Base-by-base conservation (phyloP, 2,329 filamentous ascomycete species). In the Cadophora gregata region DNA sequence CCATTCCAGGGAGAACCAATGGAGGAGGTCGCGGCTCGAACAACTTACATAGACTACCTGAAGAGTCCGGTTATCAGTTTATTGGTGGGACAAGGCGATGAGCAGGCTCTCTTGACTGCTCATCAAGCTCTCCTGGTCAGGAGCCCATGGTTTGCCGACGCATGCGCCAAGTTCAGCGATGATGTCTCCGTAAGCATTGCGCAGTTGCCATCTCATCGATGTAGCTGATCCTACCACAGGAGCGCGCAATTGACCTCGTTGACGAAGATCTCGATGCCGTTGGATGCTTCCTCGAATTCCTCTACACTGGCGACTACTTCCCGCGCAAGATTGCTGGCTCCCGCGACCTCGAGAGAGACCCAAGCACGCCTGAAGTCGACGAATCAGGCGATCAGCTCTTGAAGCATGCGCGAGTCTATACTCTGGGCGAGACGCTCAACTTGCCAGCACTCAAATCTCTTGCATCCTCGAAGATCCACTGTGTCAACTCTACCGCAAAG, bases 271-370 rank as follows among this genome's bases (percentile, higher is more conserved):
- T 92, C 55, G 89, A 93, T 70, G 89, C 92, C 25, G 88, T 93
- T 64, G 89, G 90, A 68, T 93, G 89, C 77, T 92, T 94, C 73
- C 85, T 96, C 73, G 91, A 96, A 78, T 96, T 88, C 78, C 87
- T 95, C 62, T 96, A 96, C 80, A 94, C 91, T 1, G 86, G 86
- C 77, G 92, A 96, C 80, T 96, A 97, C 84, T 96, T 95, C 80
- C 92, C 93, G 24, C 85, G 85, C 72, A 87, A 88, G 74, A 77
- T 89, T 16, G 79, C 85, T 19, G 86, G 87, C 62, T 85, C 89
- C 73, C 88, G 88, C 51, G 81, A 84, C 31, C 87, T 96, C 55
- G 92, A 96, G 76, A 78, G 83, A 63, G 90, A 95, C 76, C 85
- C 90, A 0, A 80, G 84, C 8, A 78, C 88, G 14, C 90, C 91